These are phyloP conservation scores for Clavispora fructus DNA, from an alignment of 805 yeast genomes.

Conservation along the genomic window DNA sequence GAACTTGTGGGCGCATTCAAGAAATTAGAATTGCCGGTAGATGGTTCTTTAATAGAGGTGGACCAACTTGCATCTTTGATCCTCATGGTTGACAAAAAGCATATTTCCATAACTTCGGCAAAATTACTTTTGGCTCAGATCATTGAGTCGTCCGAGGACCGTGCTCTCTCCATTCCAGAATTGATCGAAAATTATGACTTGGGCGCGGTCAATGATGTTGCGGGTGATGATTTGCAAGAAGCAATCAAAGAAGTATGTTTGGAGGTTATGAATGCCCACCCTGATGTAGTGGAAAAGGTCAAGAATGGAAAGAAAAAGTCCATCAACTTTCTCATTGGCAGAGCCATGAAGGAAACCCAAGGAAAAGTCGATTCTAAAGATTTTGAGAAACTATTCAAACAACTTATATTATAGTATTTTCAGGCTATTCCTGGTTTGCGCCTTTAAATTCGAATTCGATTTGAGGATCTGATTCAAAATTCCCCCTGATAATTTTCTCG, in stretches of 20 bases:
- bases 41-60: conserved; percentile 27
- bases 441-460: background rate
- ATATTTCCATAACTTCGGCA: conserved; percentile 64
- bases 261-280: conserved; percentile 40
- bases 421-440: background rate
- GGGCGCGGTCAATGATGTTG: conserved; percentile 20
- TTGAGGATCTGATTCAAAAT: background rate
- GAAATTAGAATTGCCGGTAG: conserved; percentile 39
- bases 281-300: conserved; percentile 54
- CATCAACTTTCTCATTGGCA: conserved; percentile 75
- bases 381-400: conserved; percentile 22
- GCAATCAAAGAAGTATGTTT: conserved; percentile 40
- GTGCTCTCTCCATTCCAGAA: conserved; percentile 24
- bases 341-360: conserved; percentile 73
- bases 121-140: conserved; percentile 60
- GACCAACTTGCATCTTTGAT: conserved; percentile 52
- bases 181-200: conserved; percentile 55
- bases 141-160: conserved; percentile 41
- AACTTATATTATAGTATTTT: conserved; percentile 9
- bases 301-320: conserved; percentile 57
- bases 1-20: conserved; percentile 68
- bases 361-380: conserved; percentile 48
- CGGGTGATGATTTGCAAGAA: conserved; percentile 27
- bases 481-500: background rate
- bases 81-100: conserved; percentile 36